A percentile compares a stretch with the other conserved stretches of the same genome.
Conservation (phyloP, 495 filamentous ascomycete species). For the Trichoderma virens region DNA sequence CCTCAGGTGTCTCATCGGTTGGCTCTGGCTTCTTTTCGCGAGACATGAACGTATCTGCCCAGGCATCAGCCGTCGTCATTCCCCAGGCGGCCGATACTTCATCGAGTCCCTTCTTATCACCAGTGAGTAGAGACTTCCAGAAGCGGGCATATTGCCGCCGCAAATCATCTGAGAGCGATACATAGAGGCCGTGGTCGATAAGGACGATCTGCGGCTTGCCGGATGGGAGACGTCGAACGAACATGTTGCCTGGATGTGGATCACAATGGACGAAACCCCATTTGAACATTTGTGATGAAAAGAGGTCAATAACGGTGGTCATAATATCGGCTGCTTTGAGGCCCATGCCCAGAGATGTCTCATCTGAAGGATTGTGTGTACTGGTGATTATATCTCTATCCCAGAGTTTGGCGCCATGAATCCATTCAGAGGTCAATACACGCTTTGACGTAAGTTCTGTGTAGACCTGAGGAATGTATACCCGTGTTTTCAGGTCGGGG, state of each 20-base stretch:
- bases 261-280: conserved; percentile 94
- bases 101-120: conserved; percentile 77
- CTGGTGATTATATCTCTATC: conserved; percentile 71
- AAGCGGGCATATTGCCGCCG: conserved; percentile 83
- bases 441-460: conserved; percentile 72
- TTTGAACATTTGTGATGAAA: conserved; percentile 93
- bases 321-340: conserved; percentile 77
- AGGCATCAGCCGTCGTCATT: conserved; percentile 78
- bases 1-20: conserved; percentile 49
- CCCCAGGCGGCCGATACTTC: conserved; percentile 74
- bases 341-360: conserved; percentile 77
- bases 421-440: conserved; percentile 94
- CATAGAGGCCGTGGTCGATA: conserved; percentile 94
- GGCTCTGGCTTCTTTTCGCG: conserved; percentile 15
- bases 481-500: conserved; percentile 64
- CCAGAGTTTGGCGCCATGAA: conserved; percentile 90
- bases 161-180: conserved; percentile 77
- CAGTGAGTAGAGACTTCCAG: conserved; percentile 88
- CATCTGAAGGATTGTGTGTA: conserved; percentile 70
- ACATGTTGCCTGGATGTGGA: conserved; percentile 94
- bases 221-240: conserved; percentile 74
- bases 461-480: conserved; percentile 83
- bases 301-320: conserved; percentile 91
- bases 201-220: conserved; percentile 88
- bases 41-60: conserved; percentile 80